Evolutionary conservation across 441 rosid genomes (phyloP), one percentile per base, ranked within the genome.

Genomic region (Populus hybrid): DNA sequence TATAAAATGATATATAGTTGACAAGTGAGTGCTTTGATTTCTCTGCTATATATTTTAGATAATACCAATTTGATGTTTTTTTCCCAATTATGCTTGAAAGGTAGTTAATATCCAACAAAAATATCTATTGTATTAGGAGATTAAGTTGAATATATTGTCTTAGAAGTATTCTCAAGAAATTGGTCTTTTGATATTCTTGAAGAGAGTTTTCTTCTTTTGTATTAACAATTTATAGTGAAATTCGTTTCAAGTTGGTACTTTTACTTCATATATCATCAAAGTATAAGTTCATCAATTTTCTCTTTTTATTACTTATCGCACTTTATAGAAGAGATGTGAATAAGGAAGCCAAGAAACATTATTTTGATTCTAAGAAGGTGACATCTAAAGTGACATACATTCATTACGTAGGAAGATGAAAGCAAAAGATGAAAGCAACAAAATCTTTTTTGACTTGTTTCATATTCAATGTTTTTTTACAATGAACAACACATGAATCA

Each of bases 111-210:
- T 6, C 24, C 42, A 73, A 30, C 20, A 73, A 7, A 28, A 2
- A 11, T 11, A 73, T 34, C 6, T 34, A 34, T 34, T 34, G 5
- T 6, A 5, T 34, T 34, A 34, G 35, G 6, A 6, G 35, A 34
- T 34, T 4, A 6, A 2, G 30, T 28, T 57, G 30, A 20, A 11
- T n/a, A 7, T 32, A 34, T 28, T 74, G 34, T 30, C 77, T 74
- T 10, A 65, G 2, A 69, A 63, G 6, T 74, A 74, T 74, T 74
- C 70, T 63, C 34, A 74, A 34, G 77, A 74, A 57, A 35, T n/a
- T 18, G 69, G 36, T 28, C 6, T 34, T 34, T 34, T n/a, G 57
- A 21, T 61, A 64, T 69, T 63, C 12, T 34, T 34, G 35, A 34
- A 12, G 26, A 28, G 40, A 12, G 21, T 28, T 28, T 28, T 28